Evolutionary conservation across 2,329 filamentous ascomycete genomes (phyloP).

Genomic region (Mariannaea elegans): DNA sequence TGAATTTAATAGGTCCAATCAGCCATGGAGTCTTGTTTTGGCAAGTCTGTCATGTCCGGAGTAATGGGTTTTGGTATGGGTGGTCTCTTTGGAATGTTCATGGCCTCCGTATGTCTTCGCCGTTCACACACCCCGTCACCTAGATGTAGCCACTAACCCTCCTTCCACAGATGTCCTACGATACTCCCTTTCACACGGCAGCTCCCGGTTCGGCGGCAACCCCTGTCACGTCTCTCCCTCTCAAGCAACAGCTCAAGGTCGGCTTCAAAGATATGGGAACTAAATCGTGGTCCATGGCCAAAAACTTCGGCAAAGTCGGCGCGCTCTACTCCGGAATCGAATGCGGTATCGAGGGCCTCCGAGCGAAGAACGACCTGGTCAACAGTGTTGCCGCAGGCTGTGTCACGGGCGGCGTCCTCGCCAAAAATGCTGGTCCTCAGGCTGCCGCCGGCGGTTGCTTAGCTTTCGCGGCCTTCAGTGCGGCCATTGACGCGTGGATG

Average conservation of each 20-base stretch:
- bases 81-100: conserved; percentile 95
- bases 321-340: conserved; percentile 92
- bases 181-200: conserved; percentile 78
- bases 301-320: conserved; percentile 95
- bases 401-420: conserved; percentile 88
- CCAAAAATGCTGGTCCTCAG: conserved; percentile 86
- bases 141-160: conserved; percentile 22
- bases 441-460: conserved; percentile 87
- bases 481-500: conserved; percentile 94
- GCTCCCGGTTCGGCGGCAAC: conserved; percentile 50
- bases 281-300: conserved; percentile 82
- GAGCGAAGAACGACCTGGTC: conserved; percentile 91
- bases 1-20: conserved; percentile 71
- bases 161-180: conserved; percentile 86
- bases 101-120: conserved; percentile 80
- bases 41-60: conserved; percentile 88
- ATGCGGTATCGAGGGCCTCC: conserved; percentile 91
- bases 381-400: conserved; percentile 92
- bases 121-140: neutral
- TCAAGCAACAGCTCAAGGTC: conserved; percentile 81
- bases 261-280: conserved; percentile 96
- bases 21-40: conserved; percentile 90
- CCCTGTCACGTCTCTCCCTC: conserved; percentile 71
- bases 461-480: conserved; percentile 92
- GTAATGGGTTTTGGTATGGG: conserved; percentile 95